Evolutionary conservation across 1,139 yeast genomes (phyloP).

Genomic region (Scheffersomyces insectosa): DNA sequence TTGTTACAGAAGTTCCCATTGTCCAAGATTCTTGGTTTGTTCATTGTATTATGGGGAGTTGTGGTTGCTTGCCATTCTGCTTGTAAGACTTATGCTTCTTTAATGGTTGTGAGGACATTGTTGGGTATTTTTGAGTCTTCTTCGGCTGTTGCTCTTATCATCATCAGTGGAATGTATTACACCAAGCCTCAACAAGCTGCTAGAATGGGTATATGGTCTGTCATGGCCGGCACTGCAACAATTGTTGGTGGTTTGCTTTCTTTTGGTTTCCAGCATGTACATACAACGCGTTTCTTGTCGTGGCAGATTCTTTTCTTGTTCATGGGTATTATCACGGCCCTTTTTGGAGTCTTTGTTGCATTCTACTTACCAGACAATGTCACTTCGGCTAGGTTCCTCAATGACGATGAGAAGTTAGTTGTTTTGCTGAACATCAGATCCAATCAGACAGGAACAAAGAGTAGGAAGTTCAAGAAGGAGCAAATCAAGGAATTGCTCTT

Average conservation of each 20-base stretch:
- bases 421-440: conserved; percentile 15
- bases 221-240: conserved; percentile 42
- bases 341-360: conserved; percentile 30
- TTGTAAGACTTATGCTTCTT: conserved; percentile 37
- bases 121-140: conserved; percentile 24
- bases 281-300: conserved; percentile 19
- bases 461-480: conserved; percentile 23
- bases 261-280: conserved; percentile 43
- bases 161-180: conserved; percentile 38
- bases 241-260: conserved; percentile 43
- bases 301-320: conserved; percentile 44
- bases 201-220: conserved; percentile 20
- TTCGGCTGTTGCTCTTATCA: conserved; percentile 18
- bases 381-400: conserved; percentile 36
- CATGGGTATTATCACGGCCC: conserved; percentile 36
- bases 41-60: conserved; percentile 44
- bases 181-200: conserved; percentile 28
- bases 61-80: conserved; percentile 36
- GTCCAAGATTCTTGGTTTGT: conserved; percentile 38
- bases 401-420: conserved; percentile 34
- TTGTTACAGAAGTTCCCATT: conserved; percentile 40
- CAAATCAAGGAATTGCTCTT: conserved; percentile 35
- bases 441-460: conserved; percentile 30
- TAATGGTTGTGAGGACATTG: conserved; percentile 42
- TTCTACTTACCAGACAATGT: conserved; percentile 42